Base-by-base conservation (phyloP, 2,329 filamentous ascomycete genomes). In the Pseudocercospora macadamiae region DNA sequence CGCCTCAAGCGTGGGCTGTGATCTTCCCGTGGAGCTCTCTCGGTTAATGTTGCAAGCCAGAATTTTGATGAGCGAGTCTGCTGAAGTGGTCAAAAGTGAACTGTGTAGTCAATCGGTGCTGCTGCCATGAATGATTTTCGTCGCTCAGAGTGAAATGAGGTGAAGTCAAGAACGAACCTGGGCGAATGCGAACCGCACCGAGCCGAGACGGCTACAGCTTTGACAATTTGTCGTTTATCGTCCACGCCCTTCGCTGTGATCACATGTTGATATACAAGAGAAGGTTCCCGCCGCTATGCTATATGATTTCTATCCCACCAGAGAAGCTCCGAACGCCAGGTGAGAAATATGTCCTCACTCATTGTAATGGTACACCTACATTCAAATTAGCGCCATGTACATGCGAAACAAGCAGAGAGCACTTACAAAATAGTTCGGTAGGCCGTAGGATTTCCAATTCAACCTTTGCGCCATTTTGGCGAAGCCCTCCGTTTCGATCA, bases 401-500 rank as follows among this genome's bases (percentile, higher is more conserved):
- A 19, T 47, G 3, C 8, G 10, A 28, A 23, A 23, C 16, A 2
- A 25, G 16, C 18, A 26, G 10, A 6, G 28, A 48, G 16, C 14
- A 77, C 85, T 73, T 78, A 97, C 95, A 82, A 93, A 93, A 79
- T 99, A 99, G 78, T 97, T 96, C 39, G 95, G 95, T 71, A 97
- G 79, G n/a, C 95, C 95, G 67, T 83, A 91, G 59, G 90, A 85
- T 62, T 88, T 83, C 87, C 92, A 97, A 49, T 92, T 92, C 71
- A 99, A 76, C 65, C 95, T 82, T 74, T 86, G 89, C 10, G 93
- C 93, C 95, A 99, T 99, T 78, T 93, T 96, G 16, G 95, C 93
- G 71, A 99, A 99, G 0, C 95, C 95, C 72, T 99, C 95, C 0
- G 95, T 97, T 80, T 99, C 95, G 61, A 99, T 96, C 61, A 99